Conservation (phyloP, 768 basidiomycete genomes). For the Sutorius australiensis region DNA sequence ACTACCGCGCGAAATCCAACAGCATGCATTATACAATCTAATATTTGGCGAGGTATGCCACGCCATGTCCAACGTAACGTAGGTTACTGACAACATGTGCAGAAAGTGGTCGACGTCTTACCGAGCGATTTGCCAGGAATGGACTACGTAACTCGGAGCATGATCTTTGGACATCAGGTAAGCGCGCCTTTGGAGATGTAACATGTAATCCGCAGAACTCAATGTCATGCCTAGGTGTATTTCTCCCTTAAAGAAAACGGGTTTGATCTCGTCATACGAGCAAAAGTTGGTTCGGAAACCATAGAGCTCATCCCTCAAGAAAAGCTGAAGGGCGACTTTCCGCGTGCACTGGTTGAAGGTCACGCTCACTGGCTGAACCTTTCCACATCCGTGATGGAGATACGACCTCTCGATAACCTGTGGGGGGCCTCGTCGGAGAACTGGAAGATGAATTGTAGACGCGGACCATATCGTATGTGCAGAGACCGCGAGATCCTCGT, state of each 20-base stretch:
- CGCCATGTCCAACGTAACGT: not conserved
- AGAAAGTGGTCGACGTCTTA: slow-evolving; percentile 21
- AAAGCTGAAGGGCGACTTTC: slow-evolving; percentile 24
- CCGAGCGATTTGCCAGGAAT: slow-evolving; percentile 27
- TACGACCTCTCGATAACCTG: too few relatives aligned
- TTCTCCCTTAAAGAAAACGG: slow-evolving; percentile 18
- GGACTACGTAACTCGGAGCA: slow-evolving; percentile 24
- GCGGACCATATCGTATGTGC: too few relatives aligned
- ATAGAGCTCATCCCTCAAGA: slow-evolving; percentile 4
- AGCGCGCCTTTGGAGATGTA: not conserved
- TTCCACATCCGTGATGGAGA: too few relatives aligned
- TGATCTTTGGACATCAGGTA: slow-evolving; percentile 19
- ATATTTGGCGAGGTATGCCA: slow-evolving; percentile 23
- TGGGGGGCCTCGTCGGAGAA: too few relatives aligned
- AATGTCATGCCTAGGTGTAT: slow-evolving; percentile 14
- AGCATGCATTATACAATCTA: slow-evolving; percentile 7
- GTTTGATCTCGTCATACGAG: slow-evolving; percentile 18
- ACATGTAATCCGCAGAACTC: not conserved
- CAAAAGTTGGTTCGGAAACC: slow-evolving; percentile 1
- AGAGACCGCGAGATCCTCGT: too few relatives aligned
- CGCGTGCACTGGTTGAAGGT: not conserved
- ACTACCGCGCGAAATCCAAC: slow-evolving; percentile 18
- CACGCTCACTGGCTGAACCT: too few relatives aligned
- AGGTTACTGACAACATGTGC: not conserved
- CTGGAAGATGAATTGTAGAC: too few relatives aligned